Base-by-base conservation (phyloP, 2,329 filamentous ascomycete genomes). In the Mariannaea sp. region DNA sequence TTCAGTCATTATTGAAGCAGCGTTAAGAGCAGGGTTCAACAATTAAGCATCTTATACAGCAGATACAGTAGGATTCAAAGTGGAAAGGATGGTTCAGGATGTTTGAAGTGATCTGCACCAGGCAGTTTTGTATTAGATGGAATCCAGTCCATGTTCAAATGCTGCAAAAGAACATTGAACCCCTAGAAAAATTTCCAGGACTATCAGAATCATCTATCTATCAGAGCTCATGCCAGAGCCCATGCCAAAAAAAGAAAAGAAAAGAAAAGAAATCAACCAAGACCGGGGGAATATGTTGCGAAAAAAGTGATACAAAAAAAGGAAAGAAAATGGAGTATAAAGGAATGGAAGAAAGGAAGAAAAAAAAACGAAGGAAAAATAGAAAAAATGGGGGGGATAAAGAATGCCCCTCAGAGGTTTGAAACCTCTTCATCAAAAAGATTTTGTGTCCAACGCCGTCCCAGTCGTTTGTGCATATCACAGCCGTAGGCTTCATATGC, bases 61-160 rank as follows among this genome's bases (percentile, higher is more conserved):
- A 22, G 19, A 27, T 38, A 45, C 35, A 29, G 10, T 19, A 13
- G 24, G n/a, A 13, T 16, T n/a, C 20, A 38, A 20, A 5, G n/a
- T 45, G 5, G 7, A 14, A 30, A 16, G 7, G 8, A 49, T n/a
- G n/a, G 16, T 16, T 5, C 8, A 13, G 1, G 55, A 44, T 40
- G 19, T 50, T 41, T 51, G 36, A 41, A 54, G 39, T 55, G n/a
- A 35, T 61, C 64, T 66, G 64, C 64, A 48, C 64, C 64, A 56
- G 64, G 64, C 64, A 66, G 64, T 54, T 44, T 41, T 55, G 41
- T 48, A 59, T 61, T 59, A 53, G 24, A 61, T 57, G 58, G 60
- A 59, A 55, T 54, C 60, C 63, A 66, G 63, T 56, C 58, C 58
- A 44, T 62, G 17, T 24, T 44, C 46, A 42, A 49, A 48, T 22